Percentiles rank a stretch among this genome's conserved stretches.
Evolutionary conservation across 345 rosid species (phyloP).

Genomic region (Turnera subulata): DNA sequence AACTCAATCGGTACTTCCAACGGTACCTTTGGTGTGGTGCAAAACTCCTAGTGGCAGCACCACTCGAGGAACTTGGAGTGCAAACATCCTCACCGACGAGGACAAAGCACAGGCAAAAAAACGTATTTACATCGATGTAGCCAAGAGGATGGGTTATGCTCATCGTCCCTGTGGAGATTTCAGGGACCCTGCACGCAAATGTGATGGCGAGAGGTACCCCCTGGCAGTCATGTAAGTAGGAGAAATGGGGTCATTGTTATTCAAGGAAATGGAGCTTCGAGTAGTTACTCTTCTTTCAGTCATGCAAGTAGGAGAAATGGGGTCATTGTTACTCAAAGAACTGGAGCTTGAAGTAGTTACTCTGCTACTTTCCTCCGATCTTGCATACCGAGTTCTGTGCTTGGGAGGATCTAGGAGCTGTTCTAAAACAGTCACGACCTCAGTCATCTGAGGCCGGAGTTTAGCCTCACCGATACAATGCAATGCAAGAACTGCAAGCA

Average conservation of each 20-base stretch:
- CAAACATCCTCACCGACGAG: too few relatives aligned
- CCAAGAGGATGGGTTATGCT: background rate
- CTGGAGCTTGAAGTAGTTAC: too few relatives aligned
- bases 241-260: background rate
- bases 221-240: conserved; percentile 16
- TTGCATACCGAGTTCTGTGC: conserved; percentile 7
- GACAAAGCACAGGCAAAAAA: background rate
- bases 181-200: conserved; percentile 2
- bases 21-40: too few relatives aligned
- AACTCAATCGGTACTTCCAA: too few relatives aligned
- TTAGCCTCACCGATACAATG: conserved; percentile 59
- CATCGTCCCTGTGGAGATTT: conserved; percentile 3
- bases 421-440: conserved; percentile 46
- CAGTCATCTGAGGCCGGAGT: conserved; percentile 61
- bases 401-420: conserved; percentile 21
- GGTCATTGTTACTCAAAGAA: too few relatives aligned
- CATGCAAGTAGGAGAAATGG: conserved; percentile 12
- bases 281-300: background rate
- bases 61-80: too few relatives aligned
- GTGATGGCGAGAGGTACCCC: conserved; percentile 12
- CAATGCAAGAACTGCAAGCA: conserved; percentile 52
- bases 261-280: too few relatives aligned
- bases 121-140: conserved; percentile 6
- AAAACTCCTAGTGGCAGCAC: too few relatives aligned
- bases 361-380: background rate